These are phyloP conservation scores for Coemansia aciculifera DNA, from an alignment of 192 early-diverging fungal genomes.

Conservation along the genomic window DNA sequence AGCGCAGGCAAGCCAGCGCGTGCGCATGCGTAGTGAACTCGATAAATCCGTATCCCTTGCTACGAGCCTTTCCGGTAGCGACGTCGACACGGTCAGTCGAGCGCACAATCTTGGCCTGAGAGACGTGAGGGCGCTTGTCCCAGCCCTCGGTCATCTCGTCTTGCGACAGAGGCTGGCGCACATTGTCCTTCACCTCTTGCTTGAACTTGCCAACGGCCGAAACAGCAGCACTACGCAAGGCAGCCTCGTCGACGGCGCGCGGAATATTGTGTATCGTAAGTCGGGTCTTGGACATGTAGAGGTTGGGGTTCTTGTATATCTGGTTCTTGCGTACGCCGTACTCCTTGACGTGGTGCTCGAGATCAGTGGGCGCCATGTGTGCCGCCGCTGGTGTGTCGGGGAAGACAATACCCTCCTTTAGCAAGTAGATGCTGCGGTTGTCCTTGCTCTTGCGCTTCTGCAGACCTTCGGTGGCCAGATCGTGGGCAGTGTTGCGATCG, in stretches of 20 bases:
- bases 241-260: conserved; percentile 68
- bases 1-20: conserved; percentile 89
- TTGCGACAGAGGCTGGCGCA: conserved; percentile 57
- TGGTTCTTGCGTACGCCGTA: conserved; percentile 79
- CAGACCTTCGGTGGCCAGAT: conserved; percentile 62
- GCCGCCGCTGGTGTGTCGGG: conserved; percentile 77
- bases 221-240: conserved; percentile 61
- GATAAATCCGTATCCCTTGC: conserved; percentile 92
- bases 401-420: conserved; percentile 90
- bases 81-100: conserved; percentile 78
- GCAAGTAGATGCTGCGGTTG: conserved; percentile 83
- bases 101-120: conserved; percentile 81
- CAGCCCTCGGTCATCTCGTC: conserved; percentile 67
- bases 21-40: conserved; percentile 87
- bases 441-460: conserved; percentile 71
- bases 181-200: conserved; percentile 66
- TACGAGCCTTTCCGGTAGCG: conserved; percentile 63
- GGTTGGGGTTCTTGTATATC: conserved; percentile 82
- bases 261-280: conserved; percentile 88
- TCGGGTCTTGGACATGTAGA: conserved; percentile 86
- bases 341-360: conserved; percentile 77
- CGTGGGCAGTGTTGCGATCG: conserved; percentile 65
- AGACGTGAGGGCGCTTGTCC: conserved; percentile 60
- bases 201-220: conserved; percentile 73
- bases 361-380: conserved; percentile 70